Evolutionary conservation across 2,329 filamentous ascomycete genomes (phyloP).

Genomic region (Fusarium verrucosum): DNA sequence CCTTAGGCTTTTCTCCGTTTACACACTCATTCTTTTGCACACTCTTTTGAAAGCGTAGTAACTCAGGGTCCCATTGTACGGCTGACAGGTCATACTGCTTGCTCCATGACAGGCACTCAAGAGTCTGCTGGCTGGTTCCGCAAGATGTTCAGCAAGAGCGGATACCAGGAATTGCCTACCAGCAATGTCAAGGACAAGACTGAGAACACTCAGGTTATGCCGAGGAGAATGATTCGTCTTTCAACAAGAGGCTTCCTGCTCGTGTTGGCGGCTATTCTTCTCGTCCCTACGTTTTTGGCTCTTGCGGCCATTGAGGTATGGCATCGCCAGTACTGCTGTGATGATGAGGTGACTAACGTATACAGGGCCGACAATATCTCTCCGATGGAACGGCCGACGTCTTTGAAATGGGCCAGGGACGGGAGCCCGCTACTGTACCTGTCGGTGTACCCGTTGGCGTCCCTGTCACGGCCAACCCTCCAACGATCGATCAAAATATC

Average conservation of each 20-base stretch:
- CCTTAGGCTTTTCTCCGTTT: neutral
- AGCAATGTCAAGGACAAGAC: constrained; percentile 16
- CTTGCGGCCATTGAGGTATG: constrained; percentile 22
- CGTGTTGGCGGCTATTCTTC: constrained; percentile 2
- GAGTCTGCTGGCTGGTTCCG: constrained; percentile 13
- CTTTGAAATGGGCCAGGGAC: constrained; percentile 1
- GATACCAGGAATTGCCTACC: constrained; percentile 21
- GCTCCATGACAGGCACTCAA: neutral
- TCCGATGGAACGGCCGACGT: constrained; percentile 24
- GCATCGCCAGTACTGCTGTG: too few species aligned
- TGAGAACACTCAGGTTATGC: constrained; percentile 4
- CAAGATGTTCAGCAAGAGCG: constrained; percentile 16
- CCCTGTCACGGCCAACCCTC: constrained; percentile 2
- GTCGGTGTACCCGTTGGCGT: neutral
- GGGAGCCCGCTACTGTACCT: neutral
- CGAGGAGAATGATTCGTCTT: constrained; percentile 7
- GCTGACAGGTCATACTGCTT: too few species aligned
- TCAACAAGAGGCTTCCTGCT: constrained; percentile 5
- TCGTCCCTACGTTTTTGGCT: constrained; percentile 11
- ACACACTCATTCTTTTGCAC: neutral
- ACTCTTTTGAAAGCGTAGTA: constrained; percentile 2
- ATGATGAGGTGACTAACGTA: neutral
- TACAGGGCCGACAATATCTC: constrained; percentile 16
- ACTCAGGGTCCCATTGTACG: too few species aligned
- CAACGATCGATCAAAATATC: neutral